phyloP scores from a whole-genome alignment of 1,139 yeast species.

The Kurtzmaniella quercitrusa region DNA sequence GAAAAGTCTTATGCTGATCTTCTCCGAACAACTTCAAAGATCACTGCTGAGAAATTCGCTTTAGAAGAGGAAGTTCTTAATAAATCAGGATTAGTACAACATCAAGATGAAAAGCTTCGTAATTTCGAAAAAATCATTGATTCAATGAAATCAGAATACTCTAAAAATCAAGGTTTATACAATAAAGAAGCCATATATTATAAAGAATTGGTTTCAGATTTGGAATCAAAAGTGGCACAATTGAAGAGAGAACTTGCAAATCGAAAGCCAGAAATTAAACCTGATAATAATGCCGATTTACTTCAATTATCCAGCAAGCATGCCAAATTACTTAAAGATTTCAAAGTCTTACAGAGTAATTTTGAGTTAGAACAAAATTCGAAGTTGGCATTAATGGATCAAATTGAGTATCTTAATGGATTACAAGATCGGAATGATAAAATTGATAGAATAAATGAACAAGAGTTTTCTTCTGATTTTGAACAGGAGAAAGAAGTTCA shows the following conservation, averaged over 20 bases:
- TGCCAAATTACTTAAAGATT: slow-evolving; percentile 31
- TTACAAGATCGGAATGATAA: slow-evolving; percentile 23
- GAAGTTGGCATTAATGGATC: slow-evolving; percentile 50
- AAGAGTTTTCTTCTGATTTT: neutral
- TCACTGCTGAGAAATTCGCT: slow-evolving; percentile 18
- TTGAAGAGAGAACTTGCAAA: slow-evolving; percentile 19
- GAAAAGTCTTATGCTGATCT: slow-evolving; percentile 29
- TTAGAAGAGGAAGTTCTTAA: slow-evolving; percentile 19
- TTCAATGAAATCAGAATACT: slow-evolving; percentile 17
- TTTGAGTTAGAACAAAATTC: slow-evolving; percentile 47
- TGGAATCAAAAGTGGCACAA: slow-evolving; percentile 25
- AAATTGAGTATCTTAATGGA: slow-evolving; percentile 43
- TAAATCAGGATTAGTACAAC: slow-evolving; percentile 16
- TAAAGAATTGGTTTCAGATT: slow-evolving; percentile 28
- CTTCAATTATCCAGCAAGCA: slow-evolving; percentile 20
- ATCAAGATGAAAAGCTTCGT: slow-evolving; percentile 16
- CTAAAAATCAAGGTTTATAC: slow-evolving; percentile 24
- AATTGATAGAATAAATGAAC: slow-evolving; percentile 14
- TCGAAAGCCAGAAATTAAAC: neutral
- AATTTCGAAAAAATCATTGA: slow-evolving; percentile 20
- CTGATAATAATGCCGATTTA: neutral
- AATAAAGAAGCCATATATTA: slow-evolving; percentile 28
- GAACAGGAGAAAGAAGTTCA: slow-evolving; percentile 4
- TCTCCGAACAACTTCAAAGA: slow-evolving; percentile 17
- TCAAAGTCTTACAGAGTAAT: slow-evolving; percentile 35